Evolutionary conservation across 768 basidiomycete species (phyloP), one percentile per base, ranked within the genome.

Genomic region (Tricholoma sp.): DNA sequence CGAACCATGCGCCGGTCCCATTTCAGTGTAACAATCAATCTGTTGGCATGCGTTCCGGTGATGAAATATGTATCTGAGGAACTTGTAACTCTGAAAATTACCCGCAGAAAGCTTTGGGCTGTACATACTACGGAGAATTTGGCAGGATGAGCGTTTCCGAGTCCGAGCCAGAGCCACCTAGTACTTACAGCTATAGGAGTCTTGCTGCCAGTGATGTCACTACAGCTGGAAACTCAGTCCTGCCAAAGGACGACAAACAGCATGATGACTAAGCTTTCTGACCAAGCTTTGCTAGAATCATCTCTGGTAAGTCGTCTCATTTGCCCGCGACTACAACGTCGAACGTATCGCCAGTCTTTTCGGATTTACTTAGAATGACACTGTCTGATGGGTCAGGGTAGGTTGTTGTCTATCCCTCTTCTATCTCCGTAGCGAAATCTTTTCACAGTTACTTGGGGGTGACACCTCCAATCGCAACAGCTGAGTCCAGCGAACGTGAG

Each of bases 401-500:
- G 27, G 61, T 34, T 14, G 10, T 39, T n/a, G 35, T 32, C 46
- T 8, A 37, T 32, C 21, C 50, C 35, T 22, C 8, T 11, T 1
- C 27, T 21, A 22, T 19, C 27, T 37, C 22, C n/a, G 45, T 50
- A 8, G 45, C 29, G 27, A 53, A 50, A 55, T n/a, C 32, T 65
- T 59, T 63, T 61, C 37, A 22, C 69, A 91, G 89, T 65, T 88
- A 81, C 72, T 77, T 88, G 51, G 91, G 91, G 58, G 91, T 94
- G 24, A 94, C 91, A 12, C 86, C 87, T 37, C 94, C 93, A 54
- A 94, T 96, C 65, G 86, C 91, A 47, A 83, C 81, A 21, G 73
- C 70, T 31, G 86, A 89, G 63, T 94, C 91, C 18, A 90, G 72
- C 51, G 80, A 84, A 58, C 80, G 86, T 64, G 91, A 94, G 74